A percentile compares a stretch with the other conserved stretches of the same genome.
phyloP scores from a whole-genome alignment of 306 rosid genomes.

The Cicer yamashitae region DNA sequence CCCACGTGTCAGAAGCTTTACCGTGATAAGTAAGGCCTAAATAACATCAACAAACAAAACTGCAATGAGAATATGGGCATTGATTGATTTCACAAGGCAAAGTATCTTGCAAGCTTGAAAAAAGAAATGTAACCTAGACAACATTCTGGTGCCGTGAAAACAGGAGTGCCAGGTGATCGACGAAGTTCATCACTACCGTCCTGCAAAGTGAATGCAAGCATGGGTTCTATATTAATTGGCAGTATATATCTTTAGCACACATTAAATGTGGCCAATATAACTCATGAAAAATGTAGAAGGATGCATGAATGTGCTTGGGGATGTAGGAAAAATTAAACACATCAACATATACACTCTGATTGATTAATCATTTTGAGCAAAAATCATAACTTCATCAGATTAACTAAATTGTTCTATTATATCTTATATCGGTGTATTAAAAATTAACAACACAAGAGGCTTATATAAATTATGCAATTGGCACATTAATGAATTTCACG shows the following conservation, averaged over 20 bases:
- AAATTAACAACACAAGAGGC: background rate
- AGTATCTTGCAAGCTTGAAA: slow-evolving; percentile 36
- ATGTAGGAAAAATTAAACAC: slow-evolving; percentile 2
- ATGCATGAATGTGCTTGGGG: background rate
- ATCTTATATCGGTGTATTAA: background rate
- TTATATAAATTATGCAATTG: background rate
- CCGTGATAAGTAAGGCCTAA: slow-evolving; percentile 88
- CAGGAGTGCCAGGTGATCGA: slow-evolving; percentile 99
- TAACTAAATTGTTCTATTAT: background rate
- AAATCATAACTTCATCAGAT: background rate
- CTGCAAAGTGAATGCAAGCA: slow-evolving; percentile 58
- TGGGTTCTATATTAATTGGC: slow-evolving; percentile 11
- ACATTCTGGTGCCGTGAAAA: slow-evolving; percentile 99
- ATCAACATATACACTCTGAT: background rate
- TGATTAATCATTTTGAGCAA: background rate
- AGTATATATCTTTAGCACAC: slow-evolving; percentile 2
- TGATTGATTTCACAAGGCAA: background rate
- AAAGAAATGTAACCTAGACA: slow-evolving; percentile 70
- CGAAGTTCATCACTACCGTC: slow-evolving; percentile 90
- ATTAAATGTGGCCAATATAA: slow-evolving; percentile 1
- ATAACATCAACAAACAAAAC: slow-evolving; percentile 35
- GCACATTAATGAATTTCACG: background rate
- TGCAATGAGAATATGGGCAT: slow-evolving; percentile 33
- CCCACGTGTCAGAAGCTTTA: slow-evolving; percentile 97
- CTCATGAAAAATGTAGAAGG: background rate